Evolutionary conservation across 441 rosid species (phyloP).

Genomic region (Populus trichocarpa): DNA sequence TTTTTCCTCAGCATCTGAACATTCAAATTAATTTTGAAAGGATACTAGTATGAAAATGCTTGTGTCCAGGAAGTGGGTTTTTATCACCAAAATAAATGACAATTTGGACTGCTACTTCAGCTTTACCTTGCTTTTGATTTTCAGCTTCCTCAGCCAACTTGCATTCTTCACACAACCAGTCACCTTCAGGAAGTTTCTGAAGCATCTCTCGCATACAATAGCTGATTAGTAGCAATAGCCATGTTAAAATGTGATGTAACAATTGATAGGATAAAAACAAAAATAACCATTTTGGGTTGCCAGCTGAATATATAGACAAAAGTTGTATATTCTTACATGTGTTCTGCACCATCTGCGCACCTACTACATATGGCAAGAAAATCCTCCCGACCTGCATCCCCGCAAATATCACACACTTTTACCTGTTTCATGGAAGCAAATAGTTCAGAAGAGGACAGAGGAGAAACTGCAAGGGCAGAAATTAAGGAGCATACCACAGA

Average conservation of each 20-base stretch:
- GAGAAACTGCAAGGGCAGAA: neutral
- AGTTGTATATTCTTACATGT: conserved; percentile 63
- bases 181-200: conserved; percentile 77
- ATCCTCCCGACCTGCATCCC: conserved; percentile 99
- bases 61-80: neutral
- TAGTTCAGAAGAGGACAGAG: conserved; percentile 9
- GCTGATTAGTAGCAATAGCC: conserved; percentile 40
- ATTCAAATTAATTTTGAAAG: conserved; percentile 29
- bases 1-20: conserved; percentile 52
- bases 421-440: conserved; percentile 55
- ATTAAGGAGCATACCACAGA: neutral
- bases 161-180: conserved; percentile 99
- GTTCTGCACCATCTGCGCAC: conserved; percentile 99
- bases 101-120: conserved; percentile 19
- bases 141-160: conserved; percentile 64
- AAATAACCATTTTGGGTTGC: conserved; percentile 13
- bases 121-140: conserved; percentile 67
- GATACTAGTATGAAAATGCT: conserved; percentile 11
- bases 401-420: conserved; percentile 98
- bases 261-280: neutral
- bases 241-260: conserved; percentile 10
- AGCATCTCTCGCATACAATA: conserved; percentile 98
- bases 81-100: neutral
- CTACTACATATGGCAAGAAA: conserved; percentile 84
- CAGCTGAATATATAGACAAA: conserved; percentile 7